phyloP scores from a whole-genome alignment of 2,329 filamentous ascomycete species.

The Curvularia eragrostidis region DNA sequence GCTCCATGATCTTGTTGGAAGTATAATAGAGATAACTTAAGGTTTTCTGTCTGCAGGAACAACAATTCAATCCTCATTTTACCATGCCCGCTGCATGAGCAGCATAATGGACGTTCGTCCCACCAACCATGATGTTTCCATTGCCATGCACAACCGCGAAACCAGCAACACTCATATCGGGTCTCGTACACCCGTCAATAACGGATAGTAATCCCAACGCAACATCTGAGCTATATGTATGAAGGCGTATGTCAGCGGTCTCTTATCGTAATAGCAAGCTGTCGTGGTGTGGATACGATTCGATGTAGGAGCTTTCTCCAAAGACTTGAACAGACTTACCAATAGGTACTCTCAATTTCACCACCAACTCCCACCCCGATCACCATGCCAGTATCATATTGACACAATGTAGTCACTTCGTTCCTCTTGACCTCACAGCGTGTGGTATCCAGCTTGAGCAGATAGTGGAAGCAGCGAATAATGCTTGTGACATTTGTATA shows the following conservation, averaged over 20 bases:
- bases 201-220: slow-evolving; percentile 13
- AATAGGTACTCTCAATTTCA: slow-evolving; percentile 2
- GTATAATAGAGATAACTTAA: no score
- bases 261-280: neutral
- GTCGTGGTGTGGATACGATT: neutral
- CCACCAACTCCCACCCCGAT: neutral
- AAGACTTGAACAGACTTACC: neutral
- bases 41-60: no score
- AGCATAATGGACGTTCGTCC: slow-evolving; percentile 7
- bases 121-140: slow-evolving; percentile 13
- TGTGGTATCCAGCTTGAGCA: slow-evolving; percentile 13
- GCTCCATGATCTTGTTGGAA: no score
- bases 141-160: slow-evolving; percentile 15
- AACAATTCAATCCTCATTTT: no score
- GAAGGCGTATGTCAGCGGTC: neutral
- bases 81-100: neutral
- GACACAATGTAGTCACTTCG: slow-evolving; percentile 4
- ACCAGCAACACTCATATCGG: slow-evolving; percentile 9
- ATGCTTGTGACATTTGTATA: slow-evolving; percentile 19
- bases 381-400: neutral
- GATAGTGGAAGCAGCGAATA: slow-evolving; percentile 23
- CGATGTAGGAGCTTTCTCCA: neutral
- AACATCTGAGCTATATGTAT: slow-evolving; percentile 9
- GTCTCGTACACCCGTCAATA: slow-evolving; percentile 16
- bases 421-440: slow-evolving; percentile 11